phyloP scores from a whole-genome alignment of 1,139 yeast species.

The Debaryomyces sp. region DNA sequence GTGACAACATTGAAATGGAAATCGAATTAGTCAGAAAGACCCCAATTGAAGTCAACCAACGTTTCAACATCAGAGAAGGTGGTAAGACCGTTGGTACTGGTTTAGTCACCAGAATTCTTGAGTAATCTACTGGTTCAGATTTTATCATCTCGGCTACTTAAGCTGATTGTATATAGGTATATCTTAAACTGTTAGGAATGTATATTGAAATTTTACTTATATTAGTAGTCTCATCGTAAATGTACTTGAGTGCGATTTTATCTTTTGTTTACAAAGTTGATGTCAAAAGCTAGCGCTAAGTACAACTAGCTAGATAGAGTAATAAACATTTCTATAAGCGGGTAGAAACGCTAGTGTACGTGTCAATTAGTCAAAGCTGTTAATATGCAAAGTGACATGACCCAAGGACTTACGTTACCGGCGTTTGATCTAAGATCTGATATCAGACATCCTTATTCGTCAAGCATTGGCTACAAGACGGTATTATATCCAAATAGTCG shows the following conservation, averaged over 20 bases:
- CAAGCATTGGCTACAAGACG: constrained; percentile 18
- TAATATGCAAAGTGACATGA: background rate
- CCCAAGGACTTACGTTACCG: constrained; percentile 19
- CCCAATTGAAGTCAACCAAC: constrained; percentile 94
- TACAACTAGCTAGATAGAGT: background rate
- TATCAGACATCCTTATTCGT: constrained; percentile 21
- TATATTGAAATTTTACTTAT: background rate
- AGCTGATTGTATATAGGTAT: constrained; percentile 14
- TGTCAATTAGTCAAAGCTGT: background rate
- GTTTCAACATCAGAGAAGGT: constrained; percentile 99
- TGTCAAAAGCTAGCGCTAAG: constrained; percentile 2
- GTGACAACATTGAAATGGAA: constrained; percentile 97
- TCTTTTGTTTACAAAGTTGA: background rate
- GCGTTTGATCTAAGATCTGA: constrained; percentile 19
- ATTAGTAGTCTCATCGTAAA: background rate
- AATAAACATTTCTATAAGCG: background rate
- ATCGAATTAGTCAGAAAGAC: constrained; percentile 90
- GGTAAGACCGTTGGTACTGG: constrained; percentile 99
- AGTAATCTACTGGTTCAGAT: constrained; percentile 35
- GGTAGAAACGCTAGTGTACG: background rate
- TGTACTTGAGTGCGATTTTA: background rate
- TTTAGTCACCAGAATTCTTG: constrained; percentile 90
- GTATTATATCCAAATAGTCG: constrained; percentile 31
- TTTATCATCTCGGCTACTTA: constrained; percentile 2
- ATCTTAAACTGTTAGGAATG: constrained; percentile 6